Base-by-base conservation (phyloP, 768 basidiomycete genomes). In the Naganishia friedmannii region DNA sequence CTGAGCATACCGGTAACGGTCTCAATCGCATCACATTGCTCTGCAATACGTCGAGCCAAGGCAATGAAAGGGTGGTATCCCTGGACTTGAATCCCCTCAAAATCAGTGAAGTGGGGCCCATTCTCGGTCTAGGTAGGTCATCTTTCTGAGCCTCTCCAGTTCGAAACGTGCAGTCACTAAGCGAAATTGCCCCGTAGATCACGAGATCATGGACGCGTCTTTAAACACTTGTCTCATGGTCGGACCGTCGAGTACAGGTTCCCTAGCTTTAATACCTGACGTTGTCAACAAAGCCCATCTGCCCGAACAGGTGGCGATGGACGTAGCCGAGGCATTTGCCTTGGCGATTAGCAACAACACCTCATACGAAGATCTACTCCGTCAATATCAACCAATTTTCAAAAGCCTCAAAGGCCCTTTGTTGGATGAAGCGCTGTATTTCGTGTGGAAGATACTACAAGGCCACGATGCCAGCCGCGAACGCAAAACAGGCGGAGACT, bases 321-420 rank as follows among this genome's bases (percentile, higher is more conserved):
- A 58, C 21, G n/a, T 58, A 6, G 60, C 26, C 39, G n/a, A 63
- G 9, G 60, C 60, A 26, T 63, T 63, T 34, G 60, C 60, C 1
- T 28, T 42, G 42, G 60, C 60, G 1, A 45, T 63, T n/a, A 63
- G 46, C 19, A 63, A 63, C 26, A 23, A 39, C 8, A 15, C 26
- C 5, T 34, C 60, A 15, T 63, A 63, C 29, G 60, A 45, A 28
- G 60, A 63, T 63, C 60, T 63, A 21, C 60, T 63, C 8, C 60
- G 60, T 21, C 23, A 39, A 3, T 26, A 63, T 63, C 60, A 63
- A 26, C 42, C 37, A 12, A 63, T 19, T 8, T 21, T 63, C 37
- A 39, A 34, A 42, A 46, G 28, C 15, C 42, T 63, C 8, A 37
- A 42, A 29, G 60, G 60, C 13, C 32, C 60, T 2, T 46, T 42